phyloP scores from a whole-genome alignment of 768 basidiomycete genomes.

The Hypholoma fasciculare region DNA sequence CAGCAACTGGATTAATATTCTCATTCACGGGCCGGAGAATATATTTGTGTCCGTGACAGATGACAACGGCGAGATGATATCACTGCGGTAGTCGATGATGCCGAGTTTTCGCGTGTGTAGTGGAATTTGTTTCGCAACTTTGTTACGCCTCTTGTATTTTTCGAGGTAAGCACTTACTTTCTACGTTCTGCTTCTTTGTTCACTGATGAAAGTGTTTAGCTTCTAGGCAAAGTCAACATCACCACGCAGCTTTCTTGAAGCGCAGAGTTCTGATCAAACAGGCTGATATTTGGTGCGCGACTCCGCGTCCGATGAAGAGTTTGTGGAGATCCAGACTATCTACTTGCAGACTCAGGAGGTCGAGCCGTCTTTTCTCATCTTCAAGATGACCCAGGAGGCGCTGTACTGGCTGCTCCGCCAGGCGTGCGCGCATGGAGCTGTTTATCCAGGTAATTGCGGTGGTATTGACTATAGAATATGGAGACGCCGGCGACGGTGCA shows the following conservation, averaged over 20 bases:
- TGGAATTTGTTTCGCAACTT: conserved; percentile 85
- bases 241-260: conserved; percentile 62
- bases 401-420: conserved; percentile 77
- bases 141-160: conserved; percentile 77
- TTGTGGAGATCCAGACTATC: conserved; percentile 78
- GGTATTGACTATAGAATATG: conserved; percentile 58
- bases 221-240: conserved; percentile 74
- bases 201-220: conserved; percentile 37
- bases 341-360: conserved; percentile 73
- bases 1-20: conserved; percentile 69
- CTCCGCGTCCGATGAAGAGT: conserved; percentile 51
- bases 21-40: conserved; percentile 75
- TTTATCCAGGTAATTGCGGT: conserved; percentile 74
- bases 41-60: conserved; percentile 82
- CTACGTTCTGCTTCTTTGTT: not conserved
- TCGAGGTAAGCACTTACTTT: conserved; percentile 62
- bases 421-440: conserved; percentile 73
- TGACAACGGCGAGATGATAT: conserved; percentile 86
- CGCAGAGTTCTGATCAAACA: conserved; percentile 75
- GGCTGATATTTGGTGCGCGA: conserved; percentile 77
- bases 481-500: conserved; percentile 39
- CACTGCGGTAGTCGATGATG: conserved; percentile 67
- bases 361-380: conserved; percentile 70
- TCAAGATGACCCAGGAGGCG: conserved; percentile 67
- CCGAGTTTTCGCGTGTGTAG: conserved; percentile 76